A percentile compares a stretch with the other conserved stretches of the same genome.
Evolutionary conservation across 805 yeast species (phyloP).

Genomic region (Suhomyces kilbournensis): DNA sequence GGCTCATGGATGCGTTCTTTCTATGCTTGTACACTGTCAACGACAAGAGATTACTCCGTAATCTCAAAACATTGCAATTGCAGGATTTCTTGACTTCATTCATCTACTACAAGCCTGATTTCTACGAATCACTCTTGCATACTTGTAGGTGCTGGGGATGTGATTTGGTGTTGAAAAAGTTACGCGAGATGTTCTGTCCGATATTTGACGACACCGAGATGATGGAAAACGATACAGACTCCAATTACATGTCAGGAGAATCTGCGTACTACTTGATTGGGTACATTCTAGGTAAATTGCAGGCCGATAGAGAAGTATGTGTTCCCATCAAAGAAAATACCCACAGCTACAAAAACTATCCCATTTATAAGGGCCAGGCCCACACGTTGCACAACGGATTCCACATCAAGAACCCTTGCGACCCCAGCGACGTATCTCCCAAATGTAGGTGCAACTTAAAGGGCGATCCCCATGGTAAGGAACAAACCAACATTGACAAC

Average conservation of each 20-base stretch:
- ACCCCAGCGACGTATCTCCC: constrained; percentile 1
- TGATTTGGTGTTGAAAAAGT: constrained; percentile 21
- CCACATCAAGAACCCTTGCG: constrained; percentile 14
- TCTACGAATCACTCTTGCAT: constrained; percentile 31
- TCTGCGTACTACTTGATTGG: constrained; percentile 32
- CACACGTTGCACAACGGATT: constrained; percentile 32
- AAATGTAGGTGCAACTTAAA: constrained; percentile 22
- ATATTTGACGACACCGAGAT: constrained; percentile 11
- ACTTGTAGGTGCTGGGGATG: constrained; percentile 39
- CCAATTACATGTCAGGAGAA: constrained; percentile 12
- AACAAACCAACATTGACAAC: constrained; percentile 25
- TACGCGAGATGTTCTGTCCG: constrained; percentile 22
- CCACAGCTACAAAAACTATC: constrained; percentile 22
- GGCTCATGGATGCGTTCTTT: constrained; percentile 37
- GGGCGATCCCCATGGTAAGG: constrained; percentile 23
- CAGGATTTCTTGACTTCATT: constrained; percentile 37
- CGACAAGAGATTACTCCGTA: constrained; percentile 8
- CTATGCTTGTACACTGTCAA: constrained; percentile 18
- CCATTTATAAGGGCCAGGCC: constrained; percentile 34
- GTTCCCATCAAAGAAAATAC: constrained; percentile 29
- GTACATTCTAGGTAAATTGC: constrained; percentile 31
- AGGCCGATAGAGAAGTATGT: constrained; percentile 36
- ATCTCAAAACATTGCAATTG: constrained; percentile 24
- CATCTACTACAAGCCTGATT: constrained; percentile 36
- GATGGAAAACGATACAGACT: constrained; percentile 1